Percentiles rank a stretch among this genome's conserved stretches.
These are phyloP conservation scores for Cercospora sojina DNA, from an alignment of 2,329 filamentous ascomycete genomes.

Conservation along the genomic window DNA sequence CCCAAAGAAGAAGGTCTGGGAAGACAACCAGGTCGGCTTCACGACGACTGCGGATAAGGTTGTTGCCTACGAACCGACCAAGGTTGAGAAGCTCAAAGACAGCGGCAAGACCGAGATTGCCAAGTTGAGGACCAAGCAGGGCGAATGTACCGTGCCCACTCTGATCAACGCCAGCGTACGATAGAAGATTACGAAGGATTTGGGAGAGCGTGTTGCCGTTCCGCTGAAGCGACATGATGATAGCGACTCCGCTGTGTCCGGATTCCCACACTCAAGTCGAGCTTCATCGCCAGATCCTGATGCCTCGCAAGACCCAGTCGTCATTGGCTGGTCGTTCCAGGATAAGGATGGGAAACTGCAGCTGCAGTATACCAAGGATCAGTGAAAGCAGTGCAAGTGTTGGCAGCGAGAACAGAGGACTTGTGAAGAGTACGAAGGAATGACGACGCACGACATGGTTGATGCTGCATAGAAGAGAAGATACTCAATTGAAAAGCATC, in stretches of 20 bases:
- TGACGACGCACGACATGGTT: background rate
- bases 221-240: background rate
- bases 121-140: conserved; percentile 73
- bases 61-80: conserved; percentile 80
- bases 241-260: background rate
- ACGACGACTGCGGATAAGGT: conserved; percentile 78
- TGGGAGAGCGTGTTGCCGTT: background rate
- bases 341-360: background rate
- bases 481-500: background rate
- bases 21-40: conserved; percentile 93
- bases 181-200: conserved; percentile 50
- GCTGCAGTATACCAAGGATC: background rate
- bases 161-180: conserved; percentile 79
- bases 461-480: background rate
- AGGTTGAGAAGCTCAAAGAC: conserved; percentile 72
- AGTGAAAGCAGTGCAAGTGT: background rate
- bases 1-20: conserved; percentile 99
- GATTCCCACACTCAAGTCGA: background rate
- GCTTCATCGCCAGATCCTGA: background rate
- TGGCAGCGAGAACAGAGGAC: background rate
- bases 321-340: background rate
- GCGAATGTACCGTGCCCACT: conserved; percentile 77
- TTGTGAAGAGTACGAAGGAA: background rate
- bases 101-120: conserved; percentile 56
- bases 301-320: background rate